Conservation (phyloP, 176 grass and related monocot species). For the Cymbopogon citratus region DNA sequence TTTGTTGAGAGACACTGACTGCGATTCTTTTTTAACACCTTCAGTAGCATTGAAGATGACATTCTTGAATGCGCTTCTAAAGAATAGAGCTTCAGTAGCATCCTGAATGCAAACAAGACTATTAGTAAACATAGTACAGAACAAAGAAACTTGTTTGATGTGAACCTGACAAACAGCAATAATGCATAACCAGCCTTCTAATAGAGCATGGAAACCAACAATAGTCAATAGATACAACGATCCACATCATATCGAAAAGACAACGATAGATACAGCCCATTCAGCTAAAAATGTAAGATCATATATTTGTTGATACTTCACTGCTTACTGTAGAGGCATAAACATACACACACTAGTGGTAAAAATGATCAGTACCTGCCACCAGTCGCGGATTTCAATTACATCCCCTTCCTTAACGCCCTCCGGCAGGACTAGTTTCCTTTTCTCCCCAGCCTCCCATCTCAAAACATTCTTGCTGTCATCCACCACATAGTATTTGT, state of each 20-base stretch:
- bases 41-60: constrained; percentile 62
- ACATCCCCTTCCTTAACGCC: constrained; percentile 54
- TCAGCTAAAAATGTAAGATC: background rate
- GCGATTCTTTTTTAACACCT: constrained; percentile 37
- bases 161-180: background rate
- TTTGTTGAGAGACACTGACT: constrained; percentile 33
- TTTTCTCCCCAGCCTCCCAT: constrained; percentile 68
- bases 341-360: background rate
- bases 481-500: constrained; percentile 84
- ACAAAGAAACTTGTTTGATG: background rate
- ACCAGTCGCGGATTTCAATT: constrained; percentile 83
- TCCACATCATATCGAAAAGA: background rate
- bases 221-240: background rate
- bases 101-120: constrained; percentile 49
- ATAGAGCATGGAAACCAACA: background rate
- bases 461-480: constrained; percentile 72
- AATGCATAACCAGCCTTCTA: background rate
- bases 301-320: background rate
- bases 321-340: background rate
- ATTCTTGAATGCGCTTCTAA: constrained; percentile 77
- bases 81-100: constrained; percentile 85
- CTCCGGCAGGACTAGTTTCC: constrained; percentile 58
- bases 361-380: constrained; percentile 55
- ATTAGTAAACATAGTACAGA: background rate
- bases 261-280: background rate